Base-by-base conservation (phyloP, 305 asterid species). In the Fraxinus latifolia region DNA sequence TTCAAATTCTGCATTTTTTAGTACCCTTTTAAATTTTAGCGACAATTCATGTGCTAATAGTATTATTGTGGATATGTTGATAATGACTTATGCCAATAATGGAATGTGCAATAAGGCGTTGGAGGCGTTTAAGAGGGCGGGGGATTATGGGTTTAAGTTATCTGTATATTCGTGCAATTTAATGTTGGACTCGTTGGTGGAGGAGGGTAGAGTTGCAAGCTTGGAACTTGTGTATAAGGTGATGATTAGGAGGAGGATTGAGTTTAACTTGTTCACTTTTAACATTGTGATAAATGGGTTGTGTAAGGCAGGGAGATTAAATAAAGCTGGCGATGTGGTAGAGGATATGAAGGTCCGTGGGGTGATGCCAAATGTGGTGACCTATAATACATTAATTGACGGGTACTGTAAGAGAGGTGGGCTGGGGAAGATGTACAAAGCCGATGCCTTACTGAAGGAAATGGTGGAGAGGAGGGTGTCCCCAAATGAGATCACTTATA, bases 381-480 rank as follows among this genome's bases (percentile, higher is more conserved):
- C 97, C 78, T 95, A 92, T 65, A 95, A 94, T 80, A 85, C 92
- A 55, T 80, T 93, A 88, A 89, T 95, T 53, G 87, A 87, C 79
- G 99, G 98, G 65, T 84, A 85, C 39, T 93, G 98, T 84, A 93
- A 93, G 90, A 89, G 85, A 81, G 95, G 95, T 53, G 97, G 96
- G 80, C 80, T 80, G 0, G 95, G 92, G 19, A 92, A 93, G 82
- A 89, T 95, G 95, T 88, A 86, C 78, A 91, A 90, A 87, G 96
- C 93, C 2, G 94, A 94, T 53, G 79, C 81, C 0, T 53, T 95
- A 80, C 83, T 94, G 77, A 91, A 91, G 88, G 96, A 92, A 90
- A 93, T 95, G 98, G 87, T 86, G 84, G 91, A 86, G 79, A 91
- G 77, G 60, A 91, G 87, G 73, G 78, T 93, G 34, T 67, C 17